Evolutionary conservation across 2,329 filamentous ascomycete species (phyloP).

Genomic region (Raffaelea ambrosiae): DNA sequence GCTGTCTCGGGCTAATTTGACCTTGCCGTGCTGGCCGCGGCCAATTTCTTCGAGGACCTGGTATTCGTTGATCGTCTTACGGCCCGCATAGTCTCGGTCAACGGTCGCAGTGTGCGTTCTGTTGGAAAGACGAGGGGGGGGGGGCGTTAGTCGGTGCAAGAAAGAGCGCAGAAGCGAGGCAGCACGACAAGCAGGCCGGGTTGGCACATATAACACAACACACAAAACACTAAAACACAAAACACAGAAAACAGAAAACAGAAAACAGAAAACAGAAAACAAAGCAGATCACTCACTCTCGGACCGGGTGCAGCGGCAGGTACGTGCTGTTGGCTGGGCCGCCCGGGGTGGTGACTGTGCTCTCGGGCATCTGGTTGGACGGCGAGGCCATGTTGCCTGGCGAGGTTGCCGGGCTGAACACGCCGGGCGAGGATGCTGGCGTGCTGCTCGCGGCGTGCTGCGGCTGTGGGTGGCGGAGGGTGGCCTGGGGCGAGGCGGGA

Average conservation of each 20-base stretch:
- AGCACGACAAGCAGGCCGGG: no score
- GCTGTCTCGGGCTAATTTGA: slow-evolving; percentile 83
- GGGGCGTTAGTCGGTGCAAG: no score
- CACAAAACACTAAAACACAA: not conserved
- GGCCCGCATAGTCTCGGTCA: slow-evolving; percentile 78
- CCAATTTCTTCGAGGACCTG: slow-evolving; percentile 95
- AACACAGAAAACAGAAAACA: not conserved
- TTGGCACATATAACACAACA: no score
- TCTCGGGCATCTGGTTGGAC: slow-evolving; percentile 41
- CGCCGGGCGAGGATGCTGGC: slow-evolving; percentile 51
- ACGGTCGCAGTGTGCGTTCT: slow-evolving; percentile 87
- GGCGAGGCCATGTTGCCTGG: slow-evolving; percentile 26
- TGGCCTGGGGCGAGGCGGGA: slow-evolving; percentile 25
- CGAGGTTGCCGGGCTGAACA: slow-evolving; percentile 44
- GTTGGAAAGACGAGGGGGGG: not conserved
- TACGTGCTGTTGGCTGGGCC: slow-evolving; percentile 55
- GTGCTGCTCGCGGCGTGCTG: slow-evolving; percentile 31
- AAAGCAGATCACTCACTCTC: slow-evolving; percentile 54
- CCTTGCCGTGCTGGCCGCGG: slow-evolving; percentile 92
- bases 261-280: not conserved
- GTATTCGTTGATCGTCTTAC: slow-evolving; percentile 96
- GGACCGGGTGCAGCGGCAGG: slow-evolving; percentile 61
- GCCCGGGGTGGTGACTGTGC: slow-evolving; percentile 37
- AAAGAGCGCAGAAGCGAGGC: no score
- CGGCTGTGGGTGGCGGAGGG: slow-evolving; percentile 32